Conservation (phyloP, 352 stramenopile genomes). For the Phytophthora cajani region DNA sequence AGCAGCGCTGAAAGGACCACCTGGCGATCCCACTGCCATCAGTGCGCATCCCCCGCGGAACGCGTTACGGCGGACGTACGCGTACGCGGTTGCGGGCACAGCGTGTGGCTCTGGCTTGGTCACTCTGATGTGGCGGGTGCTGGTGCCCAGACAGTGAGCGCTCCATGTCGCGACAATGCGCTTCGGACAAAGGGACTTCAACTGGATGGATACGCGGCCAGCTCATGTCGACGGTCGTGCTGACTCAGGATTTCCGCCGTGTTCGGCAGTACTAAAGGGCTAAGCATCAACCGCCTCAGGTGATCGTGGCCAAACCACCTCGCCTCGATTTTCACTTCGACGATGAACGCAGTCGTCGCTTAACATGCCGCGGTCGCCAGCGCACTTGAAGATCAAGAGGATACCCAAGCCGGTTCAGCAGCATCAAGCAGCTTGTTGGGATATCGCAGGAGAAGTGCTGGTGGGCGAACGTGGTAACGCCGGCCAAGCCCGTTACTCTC, state of each 20-base stretch:
- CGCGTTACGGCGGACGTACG: slow-evolving; percentile 3
- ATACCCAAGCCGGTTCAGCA: too few species aligned
- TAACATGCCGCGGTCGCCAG: background rate
- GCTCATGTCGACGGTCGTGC: background rate
- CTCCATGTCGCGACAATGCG: background rate
- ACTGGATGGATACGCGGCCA: background rate
- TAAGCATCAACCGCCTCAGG: background rate
- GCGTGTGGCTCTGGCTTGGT: background rate
- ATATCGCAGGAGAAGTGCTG: too few species aligned
- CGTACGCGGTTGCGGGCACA: background rate
- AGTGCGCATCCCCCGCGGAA: slow-evolving; percentile 1
- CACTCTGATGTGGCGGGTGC: slow-evolving; percentile 9
- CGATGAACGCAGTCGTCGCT: slow-evolving; percentile 1
- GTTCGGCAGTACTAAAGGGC: background rate
- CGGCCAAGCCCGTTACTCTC: background rate
- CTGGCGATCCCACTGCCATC: slow-evolving; percentile 11
- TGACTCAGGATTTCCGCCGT: background rate
- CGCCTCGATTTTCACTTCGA: background rate
- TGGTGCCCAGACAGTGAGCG: background rate
- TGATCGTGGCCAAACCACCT: background rate
- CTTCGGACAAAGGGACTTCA: background rate
- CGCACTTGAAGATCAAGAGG: background rate
- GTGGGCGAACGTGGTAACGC: background rate
- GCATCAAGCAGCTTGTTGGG: too few species aligned
- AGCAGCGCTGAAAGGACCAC: slow-evolving; percentile 7